Conservation (phyloP, 495 filamentous ascomycete genomes). For the Peziza echinospora region DNA sequence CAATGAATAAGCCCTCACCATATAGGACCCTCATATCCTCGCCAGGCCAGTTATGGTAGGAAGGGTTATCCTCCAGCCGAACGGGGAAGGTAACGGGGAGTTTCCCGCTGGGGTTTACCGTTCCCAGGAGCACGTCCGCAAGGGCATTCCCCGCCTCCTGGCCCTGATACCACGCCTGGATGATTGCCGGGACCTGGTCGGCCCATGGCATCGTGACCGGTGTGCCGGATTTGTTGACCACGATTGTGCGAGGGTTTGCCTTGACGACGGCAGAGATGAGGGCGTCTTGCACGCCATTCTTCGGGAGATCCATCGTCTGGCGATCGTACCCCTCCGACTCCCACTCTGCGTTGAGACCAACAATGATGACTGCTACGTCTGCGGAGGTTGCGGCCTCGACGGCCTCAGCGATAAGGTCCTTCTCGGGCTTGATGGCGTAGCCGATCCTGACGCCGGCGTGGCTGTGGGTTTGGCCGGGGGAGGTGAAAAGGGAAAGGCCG, state of each 20-base stretch:
- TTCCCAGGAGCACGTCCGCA: conserved; percentile 34
- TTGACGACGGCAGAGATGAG: conserved; percentile 46
- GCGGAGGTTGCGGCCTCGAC: conserved; percentile 42
- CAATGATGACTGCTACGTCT: conserved; percentile 58
- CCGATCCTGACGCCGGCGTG: conserved; percentile 63
- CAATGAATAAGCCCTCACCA: conserved; percentile 66
- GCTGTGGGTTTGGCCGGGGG: conserved; percentile 35
- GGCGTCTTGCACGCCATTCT: conserved; percentile 45
- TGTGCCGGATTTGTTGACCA: conserved; percentile 68
- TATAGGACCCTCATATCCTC: conserved; percentile 60
- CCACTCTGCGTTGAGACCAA: conserved; percentile 69
- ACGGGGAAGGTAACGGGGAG: conserved; percentile 44
- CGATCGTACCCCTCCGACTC: conserved; percentile 74
- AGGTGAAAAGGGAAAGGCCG: too few species aligned
- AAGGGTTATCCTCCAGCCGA: conserved; percentile 55
- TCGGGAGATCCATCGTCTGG: conserved; percentile 61
- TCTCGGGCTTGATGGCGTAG: conserved; percentile 43
- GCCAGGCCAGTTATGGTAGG: conserved; percentile 66
- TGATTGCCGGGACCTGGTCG: conserved; percentile 39
- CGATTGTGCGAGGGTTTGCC: conserved; percentile 50
- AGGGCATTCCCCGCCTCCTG: conserved; percentile 44
- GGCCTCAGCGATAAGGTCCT: conserved; percentile 51
- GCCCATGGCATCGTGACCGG: conserved; percentile 76
- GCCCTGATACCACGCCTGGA: conserved; percentile 57
- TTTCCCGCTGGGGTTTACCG: conserved; percentile 35